Evolutionary conservation across 2,329 filamentous ascomycete genomes (phyloP), one percentile per base, ranked within the genome.

Genomic region (Sarocladium kiliense): DNA sequence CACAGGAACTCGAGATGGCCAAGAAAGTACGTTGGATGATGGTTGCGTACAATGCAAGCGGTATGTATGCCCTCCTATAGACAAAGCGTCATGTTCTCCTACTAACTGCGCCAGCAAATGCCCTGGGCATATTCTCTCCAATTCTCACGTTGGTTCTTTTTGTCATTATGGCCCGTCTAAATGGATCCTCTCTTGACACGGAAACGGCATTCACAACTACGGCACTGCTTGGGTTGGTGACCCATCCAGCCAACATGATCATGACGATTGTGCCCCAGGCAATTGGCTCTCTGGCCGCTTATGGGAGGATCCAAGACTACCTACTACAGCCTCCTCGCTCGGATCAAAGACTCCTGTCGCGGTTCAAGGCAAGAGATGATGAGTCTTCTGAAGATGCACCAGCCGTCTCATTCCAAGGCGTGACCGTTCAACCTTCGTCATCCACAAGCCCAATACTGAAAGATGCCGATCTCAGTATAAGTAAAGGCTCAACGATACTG

Each of bases 211-310:
- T 75, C 54, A 72, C 73, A 0, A 71, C 71, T 0, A 62, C 69
- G 12, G 71, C 72, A 0, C 62, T 73, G n/a, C 54, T 75, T 7
- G 57, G 60, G 5, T 64, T 75, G 58, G 64, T 75, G 0, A 75
- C 71, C 1, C 68, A 74, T 25, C 72, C 73, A 0, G 71, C 73
- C 6, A 75, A 75, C 53, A 75, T 74, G 70, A 60, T 75, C 18
- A 74, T 74, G 72, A 73, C 72, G 0, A 66, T 71, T 18, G 55
- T 73, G 0, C 73, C 72, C 0, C 62, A 64, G 3, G 64, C 60
- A 0, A 59, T 73, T 0, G 66, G 65, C 0, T 62, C 68, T 0
- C 63, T 69, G 5, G 60, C 71, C 0, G 66, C 64, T 19, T 71
- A 74, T 49, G 66, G 71, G 14, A 64, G 70, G 14, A 73, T 76